Evolutionary conservation across 164 flowering plant genomes (phyloP), one percentile per base, ranked within the genome.

Genomic region (Kalanchoe fedtschenkoi): DNA sequence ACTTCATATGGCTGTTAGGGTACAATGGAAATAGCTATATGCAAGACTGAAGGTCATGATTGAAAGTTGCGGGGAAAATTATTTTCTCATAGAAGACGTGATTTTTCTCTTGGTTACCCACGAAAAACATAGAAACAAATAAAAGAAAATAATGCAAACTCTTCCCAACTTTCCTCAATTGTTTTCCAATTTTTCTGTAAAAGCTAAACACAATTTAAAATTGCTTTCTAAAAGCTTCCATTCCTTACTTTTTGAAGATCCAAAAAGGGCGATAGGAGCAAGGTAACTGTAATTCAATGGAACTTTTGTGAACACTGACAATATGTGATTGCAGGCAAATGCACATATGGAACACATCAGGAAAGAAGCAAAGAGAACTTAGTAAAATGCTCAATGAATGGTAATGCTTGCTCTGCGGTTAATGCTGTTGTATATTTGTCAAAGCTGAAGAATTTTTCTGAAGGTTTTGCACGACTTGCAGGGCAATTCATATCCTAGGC

Each of bases 311-410:
- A 17, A 17, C 14, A 51, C 9, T 43, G 51, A 22, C 32, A 51
- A 26, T 58, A 62, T 70, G 59, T 38, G 38, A 56, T 57, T 66
- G 17, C 63, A 93, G 97, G 83, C 99, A 90, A 80, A 87, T 93
- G 97, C 83, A 85, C 69, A 81, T 24, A 37, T 93, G 97, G 99
- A 85, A 85, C 39, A 91, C 93, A 11, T 93, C 97, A 56, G 69
- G 81, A 15, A 83, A 64, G 61, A 93, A 90, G 79, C 95, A 88
- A 68, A 76, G 76, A 69, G 85, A 84, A 69, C 88, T 90, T 56
- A 80, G 81, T 84, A 88, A 87, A 72, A 82, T 93, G 97, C 81
- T 93, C 34, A 92, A 93, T 80, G 97, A 90, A 82, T 93, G 99
- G 99, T 90, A 84, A 59, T 61, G n/a, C 9, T 67, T 26, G n/a